Evolutionary conservation across 2,329 filamentous ascomycete species (phyloP).

Genomic region (Polytolypa hystricis): DNA sequence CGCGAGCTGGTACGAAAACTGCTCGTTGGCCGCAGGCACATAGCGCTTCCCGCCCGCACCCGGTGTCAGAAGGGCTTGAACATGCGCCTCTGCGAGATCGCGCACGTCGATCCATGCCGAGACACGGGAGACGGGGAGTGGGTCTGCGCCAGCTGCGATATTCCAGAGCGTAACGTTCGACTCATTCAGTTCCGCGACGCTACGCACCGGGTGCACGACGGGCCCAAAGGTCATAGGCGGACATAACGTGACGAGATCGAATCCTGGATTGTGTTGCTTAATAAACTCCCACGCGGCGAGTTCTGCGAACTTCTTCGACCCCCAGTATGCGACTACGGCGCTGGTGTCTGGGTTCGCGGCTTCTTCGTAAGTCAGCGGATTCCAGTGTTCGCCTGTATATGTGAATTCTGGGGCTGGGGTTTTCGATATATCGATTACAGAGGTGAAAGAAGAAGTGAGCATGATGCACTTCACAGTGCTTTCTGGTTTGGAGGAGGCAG

Average conservation of each 20-base stretch:
- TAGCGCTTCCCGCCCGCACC: conserved; percentile 33
- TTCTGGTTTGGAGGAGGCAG: conserved; percentile 17
- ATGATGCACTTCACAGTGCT: conserved; percentile 17
- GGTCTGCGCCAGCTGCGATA: conserved; percentile 26
- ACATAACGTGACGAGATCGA: conserved; percentile 37
- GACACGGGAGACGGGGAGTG: conserved; percentile 29
- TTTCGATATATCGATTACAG: conserved; percentile 15
- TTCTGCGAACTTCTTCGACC: conserved; percentile 22
- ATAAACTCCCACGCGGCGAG: conserved; percentile 24
- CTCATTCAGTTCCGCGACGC: conserved; percentile 30
- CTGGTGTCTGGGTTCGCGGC: conserved; percentile 11
- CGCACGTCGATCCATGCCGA: conserved; percentile 39
- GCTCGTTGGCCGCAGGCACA: conserved; percentile 30
- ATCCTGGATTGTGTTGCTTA: conserved; percentile 23
- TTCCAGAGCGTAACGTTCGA: conserved; percentile 34
- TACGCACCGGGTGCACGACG: conserved; percentile 23
- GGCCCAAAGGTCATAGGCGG: conserved; percentile 39
- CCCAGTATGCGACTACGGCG: conserved; percentile 21
- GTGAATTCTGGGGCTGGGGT: conserved; percentile 11
- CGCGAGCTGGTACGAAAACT: conserved; percentile 38
- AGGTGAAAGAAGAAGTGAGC: conserved; percentile 22
- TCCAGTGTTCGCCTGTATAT: conserved; percentile 21
- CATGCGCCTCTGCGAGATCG: conserved; percentile 36
- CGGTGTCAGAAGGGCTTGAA: conserved; percentile 29
- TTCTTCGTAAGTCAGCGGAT: conserved; percentile 22